Base-by-base conservation (phyloP, 2,329 filamentous ascomycete species). In the Seiridium unicorne region DNA sequence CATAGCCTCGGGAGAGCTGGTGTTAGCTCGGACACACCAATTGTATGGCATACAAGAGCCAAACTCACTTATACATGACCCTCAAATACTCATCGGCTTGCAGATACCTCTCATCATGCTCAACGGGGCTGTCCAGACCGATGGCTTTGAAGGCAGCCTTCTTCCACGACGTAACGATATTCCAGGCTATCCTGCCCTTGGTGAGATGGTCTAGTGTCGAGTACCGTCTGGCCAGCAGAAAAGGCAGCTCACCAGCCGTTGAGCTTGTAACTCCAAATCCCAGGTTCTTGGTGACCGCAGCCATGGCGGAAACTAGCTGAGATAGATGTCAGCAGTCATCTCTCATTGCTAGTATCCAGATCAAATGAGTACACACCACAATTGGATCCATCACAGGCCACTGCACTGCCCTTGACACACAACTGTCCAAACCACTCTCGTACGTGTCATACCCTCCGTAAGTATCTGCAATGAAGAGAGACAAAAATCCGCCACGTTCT, bases 361-460 rank as follows among this genome's bases (percentile, higher is more conserved):
- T 13, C n/a, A 38, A 53, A 13, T 38, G 32, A 26, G 18, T 26
- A 74, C 81, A 65, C 67, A 86, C 84, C 65, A 88, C 87, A 0
- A 81, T 81, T 0, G 86, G 87, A 66, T 89, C 86, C 0, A 83
- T 87, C 68, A 89, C 79, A 0, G 87, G 86, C 84, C 85, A 89
- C 65, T 89, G 86, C 0, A 85, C 84, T 0, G 84, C 86, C 34
- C 84, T 76, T 2, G 84, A 77, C 61, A 88, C 86, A 65, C 84
- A 87, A 57, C 85, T 81, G 63, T 88, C 84, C 3, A 86, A 68
- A 35, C 79, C 85, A 1, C 79, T 79, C 61, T 86, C 79, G 60
- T 88, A 89, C 0, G 84, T 87, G 64, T 89, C 85, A 59, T 88
- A 84, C 0, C 84, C 85, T 2, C 85, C 85, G 57, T 87, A 88